Percentiles rank a stretch among this genome's conserved stretches.
These are phyloP conservation scores for Iberis pinnata DNA, from an alignment of 345 rosid genomes.

Conservation along the genomic window DNA sequence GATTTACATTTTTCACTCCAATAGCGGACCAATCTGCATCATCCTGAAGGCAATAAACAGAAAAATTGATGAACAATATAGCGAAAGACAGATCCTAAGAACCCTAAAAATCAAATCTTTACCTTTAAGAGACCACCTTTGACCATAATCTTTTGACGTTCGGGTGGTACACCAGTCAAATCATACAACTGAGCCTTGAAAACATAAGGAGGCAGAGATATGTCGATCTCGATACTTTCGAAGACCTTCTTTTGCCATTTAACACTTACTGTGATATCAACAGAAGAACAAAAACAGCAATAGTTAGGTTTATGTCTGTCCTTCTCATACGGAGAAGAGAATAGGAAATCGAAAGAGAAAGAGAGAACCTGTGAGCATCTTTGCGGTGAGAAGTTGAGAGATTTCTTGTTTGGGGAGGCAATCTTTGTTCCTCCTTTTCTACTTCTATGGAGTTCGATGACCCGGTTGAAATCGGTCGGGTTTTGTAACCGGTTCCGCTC, in stretches of 20 bases:
- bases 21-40: slow-evolving; percentile 82
- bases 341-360: too few species aligned
- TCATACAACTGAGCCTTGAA: slow-evolving; percentile 89
- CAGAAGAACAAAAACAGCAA: neutral
- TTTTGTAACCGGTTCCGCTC: too few species aligned
- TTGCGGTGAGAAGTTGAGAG: too few species aligned
- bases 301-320: too few species aligned
- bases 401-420: too few species aligned
- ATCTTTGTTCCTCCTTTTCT: too few species aligned
- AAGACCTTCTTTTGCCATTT: slow-evolving; percentile 96
- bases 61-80: too few species aligned
- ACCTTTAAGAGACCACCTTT: slow-evolving; percentile 96
- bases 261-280: slow-evolving; percentile 62
- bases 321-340: neutral
- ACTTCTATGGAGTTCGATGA: too few species aligned
- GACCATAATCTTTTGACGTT: slow-evolving; percentile 95
- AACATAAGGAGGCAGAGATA: slow-evolving; percentile 64
- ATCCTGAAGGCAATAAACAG: slow-evolving; percentile 50
- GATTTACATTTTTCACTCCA: slow-evolving; percentile 69
- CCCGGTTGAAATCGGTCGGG: too few species aligned
- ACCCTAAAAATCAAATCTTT: neutral
- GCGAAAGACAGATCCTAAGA: neutral
- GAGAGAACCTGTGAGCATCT: too few species aligned
- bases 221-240: slow-evolving; percentile 68
- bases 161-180: slow-evolving; percentile 92